Evolutionary conservation across 805 yeast genomes (phyloP).

Genomic region (Saccharomyces jurei): DNA sequence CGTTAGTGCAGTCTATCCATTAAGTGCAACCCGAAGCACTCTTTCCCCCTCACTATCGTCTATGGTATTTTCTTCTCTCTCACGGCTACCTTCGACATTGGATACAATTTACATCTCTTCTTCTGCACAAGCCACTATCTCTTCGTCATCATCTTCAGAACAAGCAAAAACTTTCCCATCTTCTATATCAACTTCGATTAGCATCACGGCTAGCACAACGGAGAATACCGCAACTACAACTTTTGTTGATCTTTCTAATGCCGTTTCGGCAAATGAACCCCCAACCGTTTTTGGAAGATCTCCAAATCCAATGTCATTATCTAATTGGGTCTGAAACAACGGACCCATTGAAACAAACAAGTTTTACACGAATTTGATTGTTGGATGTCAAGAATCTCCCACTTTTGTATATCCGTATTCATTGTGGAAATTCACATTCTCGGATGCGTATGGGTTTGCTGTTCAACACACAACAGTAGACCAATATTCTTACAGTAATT

Average conservation of each 20-base stretch:
- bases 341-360: constrained; percentile 62
- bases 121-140: constrained; percentile 2
- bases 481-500: constrained; percentile 40
- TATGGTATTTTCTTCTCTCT: not conserved
- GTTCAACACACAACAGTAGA: constrained; percentile 53
- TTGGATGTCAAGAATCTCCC: constrained; percentile 46
- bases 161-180: constrained; percentile 1
- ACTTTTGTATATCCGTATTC: constrained; percentile 63
- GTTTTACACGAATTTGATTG: constrained; percentile 58
- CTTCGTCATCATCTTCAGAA: constrained; percentile 1
- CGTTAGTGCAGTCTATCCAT: not conserved
- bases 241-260: constrained; percentile 39
- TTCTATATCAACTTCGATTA: constrained; percentile 1
- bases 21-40: not conserved
- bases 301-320: constrained; percentile 38
- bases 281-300: constrained; percentile 40
- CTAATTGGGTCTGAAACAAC: constrained; percentile 39
- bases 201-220: constrained; percentile 9
- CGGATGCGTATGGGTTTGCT: constrained; percentile 47
- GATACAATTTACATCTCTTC: constrained; percentile 3
- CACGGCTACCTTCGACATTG: constrained; percentile 1
- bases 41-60: not conserved
- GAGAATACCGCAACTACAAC: constrained; percentile 14
- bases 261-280: constrained; percentile 40
- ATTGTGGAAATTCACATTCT: constrained; percentile 43